Base-by-base conservation (phyloP, 2,329 filamentous ascomycete species). In the Exophiala viscosa region DNA sequence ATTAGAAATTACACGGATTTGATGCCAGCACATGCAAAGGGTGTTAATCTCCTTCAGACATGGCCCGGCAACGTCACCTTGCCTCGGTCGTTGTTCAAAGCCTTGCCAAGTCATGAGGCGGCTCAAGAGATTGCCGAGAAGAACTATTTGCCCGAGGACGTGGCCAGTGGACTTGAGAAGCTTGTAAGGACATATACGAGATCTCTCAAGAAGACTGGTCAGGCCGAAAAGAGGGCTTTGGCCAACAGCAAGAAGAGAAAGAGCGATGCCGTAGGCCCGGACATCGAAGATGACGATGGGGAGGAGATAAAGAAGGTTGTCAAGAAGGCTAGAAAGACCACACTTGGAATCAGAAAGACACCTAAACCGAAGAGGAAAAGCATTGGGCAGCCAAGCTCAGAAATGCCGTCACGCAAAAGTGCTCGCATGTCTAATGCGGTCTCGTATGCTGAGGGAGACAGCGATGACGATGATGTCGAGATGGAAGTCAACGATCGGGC, bases 81-180 rank as follows among this genome's bases (percentile, higher is more conserved):
- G 53, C 91, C 93, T 0, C 80, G 82, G 23, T 87, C 87, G 1
- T 78, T 97, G 13, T 97, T 93, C 69, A 79, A 80, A 13, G 77
- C 83, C 3, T 79, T 97, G 59, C 80, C 85, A 15, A 88, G 82
- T 56, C 90, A 95, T 64, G 82, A 86, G 28, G 81, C 84, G 44
- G 91, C 91, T 1, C 87, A 93, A 65, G 83, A 88, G 63, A 90
- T 96, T 65, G 90, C 91, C 0, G 85, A 90, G 68, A 95, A 87
- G 75, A 85, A 87, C 53, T 96, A 87, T 67, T 79, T 96, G 9
- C 86, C 89, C 18, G 86, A 90, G 11, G 86, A 85, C 18, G 70
- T 88, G 14, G 86, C 89, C 36, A 86, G 91, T 54, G 78, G 81
- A 48, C 76, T 97, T 23, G 91, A 96, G 60, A 82, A 84, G 15